Percentiles rank a stretch among this genome's conserved stretches.
Conservation (phyloP, 2,329 filamentous ascomycete genomes). For the Capronia epimyces region DNA sequence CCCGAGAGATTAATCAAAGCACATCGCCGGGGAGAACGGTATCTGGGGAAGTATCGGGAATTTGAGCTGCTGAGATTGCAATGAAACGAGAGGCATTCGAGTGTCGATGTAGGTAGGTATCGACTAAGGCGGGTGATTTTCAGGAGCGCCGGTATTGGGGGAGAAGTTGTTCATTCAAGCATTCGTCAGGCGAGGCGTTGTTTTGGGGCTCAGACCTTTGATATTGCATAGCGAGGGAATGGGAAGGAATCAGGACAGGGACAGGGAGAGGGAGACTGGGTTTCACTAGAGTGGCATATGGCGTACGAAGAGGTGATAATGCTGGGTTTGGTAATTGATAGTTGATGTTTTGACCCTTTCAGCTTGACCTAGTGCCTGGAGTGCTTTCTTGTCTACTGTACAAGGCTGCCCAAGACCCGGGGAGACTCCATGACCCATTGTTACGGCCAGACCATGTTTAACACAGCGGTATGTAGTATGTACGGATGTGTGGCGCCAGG, state of each 20-base stretch:
- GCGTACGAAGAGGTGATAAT: neutral
- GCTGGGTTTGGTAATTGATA: too few relatives aligned
- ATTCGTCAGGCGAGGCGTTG: neutral
- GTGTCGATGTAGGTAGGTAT: neutral
- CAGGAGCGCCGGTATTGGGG: neutral
- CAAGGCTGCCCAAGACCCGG: too few relatives aligned
- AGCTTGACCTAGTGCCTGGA: too few relatives aligned
- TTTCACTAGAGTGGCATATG: neutral
- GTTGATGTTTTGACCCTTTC: too few relatives aligned
- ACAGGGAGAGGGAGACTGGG: too few relatives aligned
- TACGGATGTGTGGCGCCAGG: too few relatives aligned
- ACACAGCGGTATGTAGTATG: too few relatives aligned
- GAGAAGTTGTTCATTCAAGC: neutral
- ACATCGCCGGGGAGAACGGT: constrained; percentile 65
- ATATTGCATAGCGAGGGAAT: constrained; percentile 18
- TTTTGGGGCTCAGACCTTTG: constrained; percentile 3
- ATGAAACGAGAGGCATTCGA: neutral
- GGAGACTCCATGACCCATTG: too few relatives aligned
- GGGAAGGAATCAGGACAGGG: too few relatives aligned
- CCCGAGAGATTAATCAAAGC: constrained; percentile 58
- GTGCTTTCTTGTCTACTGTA: too few relatives aligned
- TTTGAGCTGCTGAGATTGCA: constrained; percentile 72
- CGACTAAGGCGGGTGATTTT: neutral
- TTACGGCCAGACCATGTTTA: too few relatives aligned
- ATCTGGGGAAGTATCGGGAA: constrained; percentile 64